Evolutionary conservation across 345 rosid species (phyloP).

Genomic region (Bruguiera parviflora): DNA sequence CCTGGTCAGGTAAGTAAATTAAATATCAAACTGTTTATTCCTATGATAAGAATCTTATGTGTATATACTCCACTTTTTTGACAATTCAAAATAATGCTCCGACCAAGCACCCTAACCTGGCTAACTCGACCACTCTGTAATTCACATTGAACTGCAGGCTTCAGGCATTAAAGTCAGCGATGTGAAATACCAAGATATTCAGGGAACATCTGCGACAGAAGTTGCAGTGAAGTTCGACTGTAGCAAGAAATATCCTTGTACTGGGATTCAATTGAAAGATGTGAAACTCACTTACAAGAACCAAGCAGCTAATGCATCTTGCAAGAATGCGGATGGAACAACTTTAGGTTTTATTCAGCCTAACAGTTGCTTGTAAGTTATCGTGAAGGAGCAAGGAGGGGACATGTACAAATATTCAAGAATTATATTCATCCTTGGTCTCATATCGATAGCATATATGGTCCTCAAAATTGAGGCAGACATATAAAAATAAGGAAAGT

Average conservation of each 20-base stretch:
- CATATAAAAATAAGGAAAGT: background rate
- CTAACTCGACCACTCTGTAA: background rate
- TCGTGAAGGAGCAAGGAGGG: too few relatives aligned
- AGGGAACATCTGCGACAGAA: slow-evolving; percentile 44
- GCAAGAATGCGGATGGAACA: slow-evolving; percentile 47
- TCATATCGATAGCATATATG: background rate
- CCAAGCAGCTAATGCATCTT: slow-evolving; percentile 38
- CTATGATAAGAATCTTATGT: background rate
- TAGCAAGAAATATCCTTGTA: slow-evolving; percentile 49
- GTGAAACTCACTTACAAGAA: slow-evolving; percentile 42
- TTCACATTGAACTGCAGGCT: background rate
- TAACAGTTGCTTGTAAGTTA: background rate
- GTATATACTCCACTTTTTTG: background rate
- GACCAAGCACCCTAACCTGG: background rate
- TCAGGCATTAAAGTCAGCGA: slow-evolving; percentile 36
- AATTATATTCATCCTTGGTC: background rate
- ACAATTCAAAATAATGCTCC: too few relatives aligned
- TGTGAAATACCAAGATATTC: slow-evolving; percentile 31
- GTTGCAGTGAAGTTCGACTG: slow-evolving; percentile 34
- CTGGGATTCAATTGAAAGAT: slow-evolving; percentile 41
- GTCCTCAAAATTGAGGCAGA: background rate
- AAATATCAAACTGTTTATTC: background rate
- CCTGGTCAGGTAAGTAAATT: slow-evolving; percentile 36
- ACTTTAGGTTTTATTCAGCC: slow-evolving; percentile 5
- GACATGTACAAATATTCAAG: background rate